Conservation (phyloP, 2,329 filamentous ascomycete genomes). For the Xylaria digitata region DNA sequence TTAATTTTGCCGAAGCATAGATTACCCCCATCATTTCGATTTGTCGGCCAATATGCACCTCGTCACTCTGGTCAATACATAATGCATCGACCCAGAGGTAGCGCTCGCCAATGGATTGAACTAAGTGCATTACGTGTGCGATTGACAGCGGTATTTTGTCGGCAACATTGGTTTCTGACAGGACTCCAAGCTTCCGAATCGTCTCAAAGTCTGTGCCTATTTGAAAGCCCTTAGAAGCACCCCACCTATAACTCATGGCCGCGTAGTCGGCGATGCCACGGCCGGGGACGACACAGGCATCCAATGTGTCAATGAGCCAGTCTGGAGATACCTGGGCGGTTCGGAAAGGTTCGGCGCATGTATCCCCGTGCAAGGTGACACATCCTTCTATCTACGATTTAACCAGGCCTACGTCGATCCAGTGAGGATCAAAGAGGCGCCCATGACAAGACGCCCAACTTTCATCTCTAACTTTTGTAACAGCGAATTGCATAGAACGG, state of each 20-base stretch:
- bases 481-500: background rate
- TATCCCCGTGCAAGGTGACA: background rate
- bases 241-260: conserved; percentile 9
- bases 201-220: background rate
- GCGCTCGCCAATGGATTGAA: background rate
- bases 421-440: background rate
- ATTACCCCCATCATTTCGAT: conserved; percentile 15
- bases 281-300: background rate
- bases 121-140: background rate
- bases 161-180: background rate
- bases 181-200: background rate
- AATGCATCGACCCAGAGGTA: conserved; percentile 11
- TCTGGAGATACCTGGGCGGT: background rate
- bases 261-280: background rate
- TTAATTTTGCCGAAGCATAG: background rate
- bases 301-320: conserved; percentile 2
- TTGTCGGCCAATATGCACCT: background rate
- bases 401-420: background rate
- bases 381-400: background rate
- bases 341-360: background rate
- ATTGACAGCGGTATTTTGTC: background rate
- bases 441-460: background rate
- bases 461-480: background rate
- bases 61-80: background rate
- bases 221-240: conserved; percentile 6